Evolutionary conservation across 2,329 filamentous ascomycete genomes (phyloP).

Genomic region (Colletotrichum lini): DNA sequence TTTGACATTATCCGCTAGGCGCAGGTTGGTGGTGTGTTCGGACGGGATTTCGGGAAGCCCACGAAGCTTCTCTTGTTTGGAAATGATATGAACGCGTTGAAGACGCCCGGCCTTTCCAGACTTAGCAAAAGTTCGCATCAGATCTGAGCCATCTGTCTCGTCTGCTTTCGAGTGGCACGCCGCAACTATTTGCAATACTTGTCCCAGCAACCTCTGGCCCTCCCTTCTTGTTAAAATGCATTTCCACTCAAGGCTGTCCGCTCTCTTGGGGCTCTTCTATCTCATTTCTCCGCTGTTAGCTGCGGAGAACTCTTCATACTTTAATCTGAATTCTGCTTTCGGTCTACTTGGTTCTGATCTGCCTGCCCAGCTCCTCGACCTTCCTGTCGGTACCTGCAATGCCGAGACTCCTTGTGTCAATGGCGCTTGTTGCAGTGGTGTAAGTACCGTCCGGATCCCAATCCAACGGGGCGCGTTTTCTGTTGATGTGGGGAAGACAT

Average conservation of each 20-base stretch:
- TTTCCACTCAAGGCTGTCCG: conserved; percentile 7
- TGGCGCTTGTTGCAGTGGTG: conserved; percentile 44
- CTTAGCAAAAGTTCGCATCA: conserved; percentile 11
- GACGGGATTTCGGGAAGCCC: conserved; percentile 8
- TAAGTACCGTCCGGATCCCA: neutral
- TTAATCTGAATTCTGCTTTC: too few species aligned
- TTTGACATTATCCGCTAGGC: conserved; percentile 3
- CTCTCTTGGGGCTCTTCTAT: conserved; percentile 1
- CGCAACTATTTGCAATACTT: conserved; percentile 9
- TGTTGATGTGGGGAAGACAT: conserved; percentile 1
- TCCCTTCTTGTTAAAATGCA: conserved; percentile 10
- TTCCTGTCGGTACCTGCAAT: conserved; percentile 30
- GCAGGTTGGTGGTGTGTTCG: conserved; percentile 4
- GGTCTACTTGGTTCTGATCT: neutral
- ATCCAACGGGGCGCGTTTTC: conserved; percentile 4
- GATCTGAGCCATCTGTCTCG: conserved; percentile 9
- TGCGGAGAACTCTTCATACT: neutral
- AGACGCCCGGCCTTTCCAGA: conserved; percentile 9
- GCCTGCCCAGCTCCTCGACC: conserved; percentile 7
- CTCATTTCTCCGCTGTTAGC: conserved; percentile 9
- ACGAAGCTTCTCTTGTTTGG: conserved; percentile 1
- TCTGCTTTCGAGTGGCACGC: conserved; percentile 14
- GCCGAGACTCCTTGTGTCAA: conserved; percentile 42
- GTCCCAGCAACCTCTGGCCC: conserved; percentile 4
- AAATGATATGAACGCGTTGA: conserved; percentile 8